Conservation (phyloP, 352 stramenopile species). For the Pythium chondricola region DNA sequence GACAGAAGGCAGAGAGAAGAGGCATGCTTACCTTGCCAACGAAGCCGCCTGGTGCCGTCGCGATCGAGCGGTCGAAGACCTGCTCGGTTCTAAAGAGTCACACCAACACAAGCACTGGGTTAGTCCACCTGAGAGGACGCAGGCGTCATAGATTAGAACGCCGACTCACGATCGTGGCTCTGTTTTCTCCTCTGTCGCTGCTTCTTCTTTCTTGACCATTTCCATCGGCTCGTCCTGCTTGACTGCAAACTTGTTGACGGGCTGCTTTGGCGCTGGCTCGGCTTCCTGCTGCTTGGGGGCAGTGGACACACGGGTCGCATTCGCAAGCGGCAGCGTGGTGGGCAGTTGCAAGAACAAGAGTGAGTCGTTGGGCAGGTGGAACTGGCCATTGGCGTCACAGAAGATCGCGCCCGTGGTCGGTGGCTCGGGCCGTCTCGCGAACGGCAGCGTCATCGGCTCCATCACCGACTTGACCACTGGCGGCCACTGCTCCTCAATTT, state of each 20-base stretch:
- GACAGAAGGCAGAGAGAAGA: not conserved
- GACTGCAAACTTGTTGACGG: conserved; percentile 22
- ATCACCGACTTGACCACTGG: conserved; percentile 72
- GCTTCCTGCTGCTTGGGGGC: conserved; percentile 11
- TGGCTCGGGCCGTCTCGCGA: conserved; percentile 58
- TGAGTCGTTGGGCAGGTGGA: conserved; percentile 54
- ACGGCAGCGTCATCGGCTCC: conserved; percentile 77
- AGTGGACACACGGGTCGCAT: conserved; percentile 24
- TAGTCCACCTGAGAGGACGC: not conserved
- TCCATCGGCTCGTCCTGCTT: conserved; percentile 12
- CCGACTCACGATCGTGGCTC: conserved; percentile 16
- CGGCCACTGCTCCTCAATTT: conserved; percentile 76
- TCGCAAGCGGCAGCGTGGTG: conserved; percentile 72
- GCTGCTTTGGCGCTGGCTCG: conserved; percentile 16
- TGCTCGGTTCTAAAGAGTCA: too few relatives aligned
- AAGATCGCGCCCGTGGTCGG: conserved; percentile 60
- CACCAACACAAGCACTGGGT: conserved; percentile 13
- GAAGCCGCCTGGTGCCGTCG: conserved; percentile 63
- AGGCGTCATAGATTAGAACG: not conserved
- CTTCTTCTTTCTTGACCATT: conserved; percentile 19
- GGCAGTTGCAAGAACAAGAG: conserved; percentile 82
- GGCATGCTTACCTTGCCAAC: conserved; percentile 62
- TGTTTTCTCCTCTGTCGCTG: not conserved
- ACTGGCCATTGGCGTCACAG: conserved; percentile 43
- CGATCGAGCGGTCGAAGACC: conserved; percentile 64